Evolutionary conservation across 148 eudicot genomes (phyloP).

Genomic region (Pouteria glomerata): DNA sequence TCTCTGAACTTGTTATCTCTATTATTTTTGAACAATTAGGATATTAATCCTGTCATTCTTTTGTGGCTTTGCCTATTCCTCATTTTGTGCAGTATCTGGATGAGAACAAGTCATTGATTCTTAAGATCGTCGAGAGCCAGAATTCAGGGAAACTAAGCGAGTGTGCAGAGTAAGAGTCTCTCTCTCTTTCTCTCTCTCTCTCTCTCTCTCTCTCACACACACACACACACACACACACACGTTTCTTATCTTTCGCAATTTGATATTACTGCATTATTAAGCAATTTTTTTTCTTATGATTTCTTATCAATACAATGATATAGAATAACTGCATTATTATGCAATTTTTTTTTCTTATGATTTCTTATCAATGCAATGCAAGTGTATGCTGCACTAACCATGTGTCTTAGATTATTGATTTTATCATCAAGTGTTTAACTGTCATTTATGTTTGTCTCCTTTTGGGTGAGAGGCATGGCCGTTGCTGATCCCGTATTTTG

Average conservation of each 20-base stretch:
- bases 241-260: background rate
- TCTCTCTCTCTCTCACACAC: background rate
- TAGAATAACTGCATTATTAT: no score
- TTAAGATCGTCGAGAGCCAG: slow-evolving; percentile 98
- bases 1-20: no score
- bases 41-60: background rate
- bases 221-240: background rate
- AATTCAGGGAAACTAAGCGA: slow-evolving; percentile 86
- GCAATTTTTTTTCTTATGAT: background rate
- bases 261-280: background rate
- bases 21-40: background rate
- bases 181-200: background rate
- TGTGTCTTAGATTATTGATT: no score
- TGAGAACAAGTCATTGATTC: slow-evolving; percentile 95
- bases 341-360: background rate
- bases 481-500: background rate
- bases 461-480: background rate
- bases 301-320: no score
- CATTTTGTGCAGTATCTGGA: slow-evolving; percentile 67
- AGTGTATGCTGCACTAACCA: background rate
- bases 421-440: no score
- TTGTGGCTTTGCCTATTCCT: background rate
- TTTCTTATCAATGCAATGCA: background rate
- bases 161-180: slow-evolving; percentile 89
- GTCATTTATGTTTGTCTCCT: no score